These are phyloP conservation scores for Chimonanthus praecox DNA, from an alignment of 164 flowering plant species.

Conservation along the genomic window DNA sequence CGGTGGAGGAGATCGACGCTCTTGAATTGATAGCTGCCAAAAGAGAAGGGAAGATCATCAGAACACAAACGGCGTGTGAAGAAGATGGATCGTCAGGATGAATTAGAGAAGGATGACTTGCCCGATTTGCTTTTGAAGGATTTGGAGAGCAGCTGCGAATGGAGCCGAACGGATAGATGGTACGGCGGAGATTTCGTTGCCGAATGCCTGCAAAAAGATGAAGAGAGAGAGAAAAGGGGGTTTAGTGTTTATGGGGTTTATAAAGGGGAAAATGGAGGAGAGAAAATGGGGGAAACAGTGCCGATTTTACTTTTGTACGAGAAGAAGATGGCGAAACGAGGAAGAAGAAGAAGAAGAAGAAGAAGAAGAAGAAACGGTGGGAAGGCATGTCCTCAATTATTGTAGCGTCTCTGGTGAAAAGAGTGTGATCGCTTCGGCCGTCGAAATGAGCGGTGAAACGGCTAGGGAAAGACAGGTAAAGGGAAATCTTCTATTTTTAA, in stretches of 20 bases:
- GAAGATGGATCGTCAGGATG: not conserved
- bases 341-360: not conserved
- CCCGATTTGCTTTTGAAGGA: slow-evolving; percentile 54
- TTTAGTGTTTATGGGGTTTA: not conserved
- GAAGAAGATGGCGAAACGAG: not conserved
- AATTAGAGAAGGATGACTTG: slow-evolving; percentile 5
- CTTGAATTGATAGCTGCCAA: slow-evolving; percentile 47
- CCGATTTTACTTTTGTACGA: not conserved
- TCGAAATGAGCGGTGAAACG: no score
- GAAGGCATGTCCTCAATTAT: not conserved
- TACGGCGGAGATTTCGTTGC: not conserved
- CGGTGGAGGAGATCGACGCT: slow-evolving; percentile 40
- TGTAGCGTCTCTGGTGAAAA: not conserved
- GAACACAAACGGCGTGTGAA: not conserved
- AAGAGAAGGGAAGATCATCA: not conserved
- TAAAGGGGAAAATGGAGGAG: not conserved
- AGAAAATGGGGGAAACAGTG: not conserved
- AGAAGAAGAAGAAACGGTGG: not conserved
- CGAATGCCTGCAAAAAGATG: not conserved
- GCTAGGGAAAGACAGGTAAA: no score
- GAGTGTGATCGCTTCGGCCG: no score
- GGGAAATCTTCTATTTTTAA: no score
- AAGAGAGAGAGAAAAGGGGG: not conserved
- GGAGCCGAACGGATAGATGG: slow-evolving; percentile 19
- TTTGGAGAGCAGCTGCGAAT: slow-evolving; percentile 37